phyloP scores from a whole-genome alignment of 2,329 filamentous ascomycete species.

The Trichoderma sp. region DNA sequence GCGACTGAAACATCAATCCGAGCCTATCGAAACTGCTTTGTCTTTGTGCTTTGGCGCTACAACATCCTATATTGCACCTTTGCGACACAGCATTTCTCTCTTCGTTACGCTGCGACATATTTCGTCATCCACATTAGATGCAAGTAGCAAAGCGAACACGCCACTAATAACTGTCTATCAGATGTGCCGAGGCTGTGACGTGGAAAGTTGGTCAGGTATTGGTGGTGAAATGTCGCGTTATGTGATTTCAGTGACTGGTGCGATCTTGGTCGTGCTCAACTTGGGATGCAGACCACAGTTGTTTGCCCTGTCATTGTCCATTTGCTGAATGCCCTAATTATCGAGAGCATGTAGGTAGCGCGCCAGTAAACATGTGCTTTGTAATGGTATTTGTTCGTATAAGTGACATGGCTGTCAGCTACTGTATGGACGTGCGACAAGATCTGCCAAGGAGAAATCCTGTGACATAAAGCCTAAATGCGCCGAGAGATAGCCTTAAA shows the following conservation, averaged over 20 bases:
- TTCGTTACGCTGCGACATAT: constrained; percentile 9
- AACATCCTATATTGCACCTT: background rate
- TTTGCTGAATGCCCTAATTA: background rate
- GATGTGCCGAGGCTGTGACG: background rate
- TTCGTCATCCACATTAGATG: background rate
- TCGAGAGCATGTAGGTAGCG: background rate
- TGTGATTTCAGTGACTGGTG: background rate
- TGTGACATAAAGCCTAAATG: background rate
- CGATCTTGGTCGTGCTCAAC: background rate
- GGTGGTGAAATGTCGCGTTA: background rate
- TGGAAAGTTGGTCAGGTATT: too few relatives aligned
- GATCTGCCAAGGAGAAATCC: background rate
- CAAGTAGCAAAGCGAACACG: background rate
- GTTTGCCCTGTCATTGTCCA: background rate
- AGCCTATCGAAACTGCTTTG: background rate
- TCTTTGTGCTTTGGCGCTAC: background rate
- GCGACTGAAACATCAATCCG: background rate
- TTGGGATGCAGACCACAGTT: background rate
- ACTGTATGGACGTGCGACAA: background rate
- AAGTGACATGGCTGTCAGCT: background rate
- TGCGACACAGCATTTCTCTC: constrained; percentile 8
- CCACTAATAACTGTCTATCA: background rate
- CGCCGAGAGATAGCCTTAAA: background rate
- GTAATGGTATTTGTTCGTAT: background rate
- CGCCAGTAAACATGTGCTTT: background rate